A percentile compares a stretch with the other conserved stretches of the same genome.
These are phyloP conservation scores for Centaurea solstitialis DNA, from an alignment of 129 eudicot genomes.

Conservation along the genomic window DNA sequence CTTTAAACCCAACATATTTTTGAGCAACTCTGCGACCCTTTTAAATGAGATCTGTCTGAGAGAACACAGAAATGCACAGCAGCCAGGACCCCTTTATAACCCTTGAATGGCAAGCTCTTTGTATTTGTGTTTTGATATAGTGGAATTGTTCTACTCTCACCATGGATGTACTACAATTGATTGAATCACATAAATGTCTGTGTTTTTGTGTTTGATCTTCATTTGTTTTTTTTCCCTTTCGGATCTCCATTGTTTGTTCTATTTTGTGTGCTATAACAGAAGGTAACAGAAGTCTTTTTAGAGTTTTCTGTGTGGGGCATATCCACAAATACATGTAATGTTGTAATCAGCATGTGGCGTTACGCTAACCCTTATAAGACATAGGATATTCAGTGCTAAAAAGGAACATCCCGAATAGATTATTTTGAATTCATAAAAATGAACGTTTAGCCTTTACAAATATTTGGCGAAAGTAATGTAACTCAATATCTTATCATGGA, in stretches of 20 bases:
- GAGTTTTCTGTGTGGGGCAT: not conserved
- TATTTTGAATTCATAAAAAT: not conserved
- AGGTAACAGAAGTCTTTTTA: not conserved
- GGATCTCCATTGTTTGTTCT: not conserved
- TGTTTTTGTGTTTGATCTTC: not conserved
- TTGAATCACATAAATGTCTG: not conserved
- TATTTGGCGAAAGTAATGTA: not conserved
- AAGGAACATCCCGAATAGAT: not conserved
- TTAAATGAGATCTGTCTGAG: not conserved
- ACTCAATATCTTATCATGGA: not conserved
- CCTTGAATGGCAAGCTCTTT: not conserved
- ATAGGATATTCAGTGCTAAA: not conserved
- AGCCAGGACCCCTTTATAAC: not conserved
- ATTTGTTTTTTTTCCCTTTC: not conserved
- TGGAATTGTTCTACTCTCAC: not conserved
- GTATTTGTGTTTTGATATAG: not conserved
- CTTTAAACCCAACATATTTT: not conserved
- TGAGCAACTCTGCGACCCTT: not conserved
- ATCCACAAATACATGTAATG: not conserved
- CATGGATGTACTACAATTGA: not conserved
- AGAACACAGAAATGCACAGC: not conserved
- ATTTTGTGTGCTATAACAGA: not conserved
- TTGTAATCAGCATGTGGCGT: not conserved
- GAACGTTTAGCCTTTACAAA: not conserved
- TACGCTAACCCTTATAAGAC: not conserved